Base-by-base conservation (phyloP, 768 basidiomycete species). In the Suillus weaverae region DNA sequence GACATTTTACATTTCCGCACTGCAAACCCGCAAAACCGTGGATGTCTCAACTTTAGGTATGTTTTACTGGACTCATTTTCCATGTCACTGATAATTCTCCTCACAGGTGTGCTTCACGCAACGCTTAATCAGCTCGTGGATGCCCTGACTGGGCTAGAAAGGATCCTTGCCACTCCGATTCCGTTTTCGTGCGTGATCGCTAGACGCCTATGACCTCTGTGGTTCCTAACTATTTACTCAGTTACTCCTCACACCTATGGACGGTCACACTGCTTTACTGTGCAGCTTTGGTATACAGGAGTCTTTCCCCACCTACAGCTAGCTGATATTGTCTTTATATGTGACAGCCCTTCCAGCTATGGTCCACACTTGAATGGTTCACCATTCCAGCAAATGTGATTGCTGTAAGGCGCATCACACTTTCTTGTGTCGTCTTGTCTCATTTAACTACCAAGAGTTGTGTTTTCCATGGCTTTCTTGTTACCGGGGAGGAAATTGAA, bases 401-500 rank as follows among this genome's bases (percentile, higher is more conserved):
- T 46, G 71, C 79, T 44, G 87, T 87, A 70, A 66, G 82, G 8
- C 30, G 16, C 71, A 43, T 8, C 38, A 2, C 41, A 11, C n/a
- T n/a, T n/a, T 14, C 18, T 18, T 26, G 48, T 51, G 18, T 20
- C 26, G 16, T 16, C 6, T 22, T 36, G 30, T 51, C 59, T 50
- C 14, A 39, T 43, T 62, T 44, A 18, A 36, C 36, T 14, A 8
- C 4, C 22, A 50, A 89, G 84, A 81, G 81, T 66, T 88, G 89
- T 72, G 80, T 89, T 65, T 90, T 89, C 79, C 89, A 88, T 70
- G 89, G 89, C 5, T 90, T 90, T 77, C 72, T 91, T 66, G 86
- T 86, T 57, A 87, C 88, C 22, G 89, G 89, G 44, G 88, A 89
- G 73, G 88, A 90, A 75, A 89, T 90, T 62, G 88, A 90, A 74